These are phyloP conservation scores for Jaltomata sinuosa DNA, from an alignment of 257 asterid species.

Conservation along the genomic window DNA sequence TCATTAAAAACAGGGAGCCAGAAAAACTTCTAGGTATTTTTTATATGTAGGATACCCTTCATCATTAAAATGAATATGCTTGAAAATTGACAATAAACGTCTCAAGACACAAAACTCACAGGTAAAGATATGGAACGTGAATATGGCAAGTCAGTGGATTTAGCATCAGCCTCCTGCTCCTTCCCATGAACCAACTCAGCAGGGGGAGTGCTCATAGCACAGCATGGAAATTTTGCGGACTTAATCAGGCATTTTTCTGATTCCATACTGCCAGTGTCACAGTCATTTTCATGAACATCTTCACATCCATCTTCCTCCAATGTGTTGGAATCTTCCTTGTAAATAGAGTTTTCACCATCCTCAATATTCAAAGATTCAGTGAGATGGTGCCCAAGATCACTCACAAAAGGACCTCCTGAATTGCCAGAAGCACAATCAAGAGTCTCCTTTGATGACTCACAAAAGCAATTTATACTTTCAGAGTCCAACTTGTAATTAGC, in stretches of 20 bases:
- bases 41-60: neutral
- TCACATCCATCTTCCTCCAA: conserved; percentile 21
- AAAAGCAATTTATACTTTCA: conserved; percentile 28
- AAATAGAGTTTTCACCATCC: conserved; percentile 19
- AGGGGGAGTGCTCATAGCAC: conserved; percentile 14
- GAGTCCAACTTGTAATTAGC: conserved; percentile 25
- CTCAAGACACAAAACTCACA: conserved; percentile 40
- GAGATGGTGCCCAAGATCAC: conserved; percentile 41
- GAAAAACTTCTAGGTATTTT: neutral
- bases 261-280: conserved; percentile 7
- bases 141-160: conserved; percentile 18
- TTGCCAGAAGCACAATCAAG: conserved; percentile 10
- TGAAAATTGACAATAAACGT: neutral
- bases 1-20: neutral
- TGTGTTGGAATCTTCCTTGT: conserved; percentile 5
- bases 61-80: neutral
- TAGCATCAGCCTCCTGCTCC: conserved; percentile 18
- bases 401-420: conserved; percentile 23
- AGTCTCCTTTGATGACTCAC: conserved; percentile 31
- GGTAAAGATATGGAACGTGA: conserved; percentile 49
- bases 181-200: conserved; percentile 11
- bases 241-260: conserved; percentile 35
- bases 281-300: conserved; percentile 4
- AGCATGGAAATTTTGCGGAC: conserved; percentile 45
- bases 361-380: conserved; percentile 27